These are phyloP conservation scores for Delitschia confertaspora DNA, from an alignment of 495 filamentous ascomycete genomes.

Conservation along the genomic window DNA sequence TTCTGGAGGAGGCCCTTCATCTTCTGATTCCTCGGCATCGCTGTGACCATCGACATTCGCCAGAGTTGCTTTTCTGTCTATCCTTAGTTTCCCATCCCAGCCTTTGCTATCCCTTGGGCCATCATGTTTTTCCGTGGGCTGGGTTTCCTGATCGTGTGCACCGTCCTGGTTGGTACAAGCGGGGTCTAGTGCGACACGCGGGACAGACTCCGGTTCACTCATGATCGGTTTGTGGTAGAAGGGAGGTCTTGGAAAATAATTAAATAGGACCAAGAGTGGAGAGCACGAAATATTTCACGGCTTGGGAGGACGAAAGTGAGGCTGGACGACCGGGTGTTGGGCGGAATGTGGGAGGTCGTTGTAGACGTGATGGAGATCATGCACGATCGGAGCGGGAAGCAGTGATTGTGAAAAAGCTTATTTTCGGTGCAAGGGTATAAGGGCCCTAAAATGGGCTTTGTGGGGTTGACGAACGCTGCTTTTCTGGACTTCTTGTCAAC, in stretches of 20 bases:
- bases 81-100: constrained; percentile 86
- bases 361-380: too few relatives aligned
- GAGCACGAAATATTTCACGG: not conserved
- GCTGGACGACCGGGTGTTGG: not conserved
- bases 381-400: too few relatives aligned
- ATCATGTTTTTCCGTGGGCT: constrained; percentile 4
- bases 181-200: not conserved
- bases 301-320: not conserved
- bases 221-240: not conserved
- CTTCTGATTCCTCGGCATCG: constrained; percentile 57
- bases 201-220: not conserved
- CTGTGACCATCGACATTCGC: constrained; percentile 72
- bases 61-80: constrained; percentile 55
- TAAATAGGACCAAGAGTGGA: not conserved
- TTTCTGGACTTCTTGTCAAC: too few relatives aligned
- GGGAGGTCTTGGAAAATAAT: not conserved
- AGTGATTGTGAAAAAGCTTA: too few relatives aligned
- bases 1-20: constrained; percentile 46
- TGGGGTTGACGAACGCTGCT: too few relatives aligned
- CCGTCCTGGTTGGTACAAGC: not conserved
- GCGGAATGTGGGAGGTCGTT: too few relatives aligned
- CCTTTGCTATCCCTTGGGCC: constrained; percentile 51
- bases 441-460: too few relatives aligned
- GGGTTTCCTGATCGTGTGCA: not conserved
- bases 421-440: too few relatives aligned